Evolutionary conservation across 768 basidiomycete species (phyloP).

Genomic region (Lactarius hengduanensis): DNA sequence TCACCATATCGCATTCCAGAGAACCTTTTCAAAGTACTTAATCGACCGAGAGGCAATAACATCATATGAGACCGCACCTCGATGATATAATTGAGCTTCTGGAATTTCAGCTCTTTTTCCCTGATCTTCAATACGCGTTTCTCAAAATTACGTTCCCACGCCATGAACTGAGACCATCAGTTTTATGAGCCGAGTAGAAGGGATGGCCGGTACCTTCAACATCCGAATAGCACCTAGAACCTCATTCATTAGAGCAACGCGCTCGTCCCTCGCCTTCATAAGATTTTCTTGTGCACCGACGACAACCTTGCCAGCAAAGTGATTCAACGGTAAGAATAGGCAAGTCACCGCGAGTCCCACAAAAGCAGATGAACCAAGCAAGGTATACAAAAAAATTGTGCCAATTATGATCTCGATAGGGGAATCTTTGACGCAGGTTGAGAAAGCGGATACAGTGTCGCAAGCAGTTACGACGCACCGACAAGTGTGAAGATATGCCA

Average conservation of each 20-base stretch:
- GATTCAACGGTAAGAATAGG: conserved; percentile 69
- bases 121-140: conserved; percentile 67
- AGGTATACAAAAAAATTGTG: conserved; percentile 68
- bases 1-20: conserved; percentile 58
- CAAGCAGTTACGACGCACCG: conserved; percentile 42
- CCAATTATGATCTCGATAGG: conserved; percentile 79
- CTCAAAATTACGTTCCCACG: conserved; percentile 91
- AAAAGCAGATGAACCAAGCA: conserved; percentile 78
- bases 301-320: conserved; percentile 78
- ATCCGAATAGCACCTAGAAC: conserved; percentile 86
- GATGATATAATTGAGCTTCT: conserved; percentile 82
- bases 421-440: conserved; percentile 52
- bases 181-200: neutral
- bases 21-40: conserved; percentile 32
- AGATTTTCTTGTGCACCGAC: conserved; percentile 77
- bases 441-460: neutral
- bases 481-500: conserved; percentile 77
- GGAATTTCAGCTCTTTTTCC: conserved; percentile 78
- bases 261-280: conserved; percentile 90
- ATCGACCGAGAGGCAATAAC: conserved; percentile 1
- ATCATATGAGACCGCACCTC: conserved; percentile 49
- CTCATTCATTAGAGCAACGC: conserved; percentile 93
- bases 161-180: conserved; percentile 73
- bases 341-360: conserved; percentile 76
- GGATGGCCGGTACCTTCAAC: conserved; percentile 55